Conservation (phyloP, 202 grass and related monocot species). For the Hordeum pubiflorum region DNA sequence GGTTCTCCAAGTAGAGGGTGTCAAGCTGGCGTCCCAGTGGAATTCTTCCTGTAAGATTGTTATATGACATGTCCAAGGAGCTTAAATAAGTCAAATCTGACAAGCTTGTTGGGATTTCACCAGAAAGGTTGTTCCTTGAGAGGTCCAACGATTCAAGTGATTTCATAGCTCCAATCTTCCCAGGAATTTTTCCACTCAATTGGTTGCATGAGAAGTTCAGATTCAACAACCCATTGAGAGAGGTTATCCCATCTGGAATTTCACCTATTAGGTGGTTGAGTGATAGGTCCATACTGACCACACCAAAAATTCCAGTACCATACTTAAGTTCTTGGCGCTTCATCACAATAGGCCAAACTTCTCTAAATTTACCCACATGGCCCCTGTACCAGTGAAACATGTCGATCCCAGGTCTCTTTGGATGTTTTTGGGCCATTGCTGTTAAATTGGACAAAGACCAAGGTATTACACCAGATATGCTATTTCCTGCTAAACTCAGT, state of each 20-base stretch:
- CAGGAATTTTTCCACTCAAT: background rate
- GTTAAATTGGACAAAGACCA: background rate
- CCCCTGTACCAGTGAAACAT: background rate
- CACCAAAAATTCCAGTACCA: fast-evolving
- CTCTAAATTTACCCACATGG: background rate
- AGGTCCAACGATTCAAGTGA: slow-evolving; percentile 35
- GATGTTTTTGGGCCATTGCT: background rate
- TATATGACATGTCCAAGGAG: slow-evolving; percentile 18
- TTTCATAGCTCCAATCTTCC: background rate
- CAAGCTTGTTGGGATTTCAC: slow-evolving; percentile 25
- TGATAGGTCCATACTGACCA: background rate
- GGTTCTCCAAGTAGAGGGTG: background rate
- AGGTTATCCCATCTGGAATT: slow-evolving; percentile 21
- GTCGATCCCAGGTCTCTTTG: background rate
- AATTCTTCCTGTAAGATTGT: slow-evolving; percentile 31
- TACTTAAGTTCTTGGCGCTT: background rate
- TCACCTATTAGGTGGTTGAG: background rate
- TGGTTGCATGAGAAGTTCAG: slow-evolving; percentile 31
- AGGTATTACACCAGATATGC: slow-evolving; percentile 16
- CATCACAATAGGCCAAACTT: background rate
- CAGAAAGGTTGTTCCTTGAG: slow-evolving; percentile 14
- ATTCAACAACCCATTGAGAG: background rate
- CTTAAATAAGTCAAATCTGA: slow-evolving; percentile 26
- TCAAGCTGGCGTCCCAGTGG: slow-evolving; percentile 23
- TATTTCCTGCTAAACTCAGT: slow-evolving; percentile 26